A percentile compares a stretch with the other conserved stretches of the same genome.
Evolutionary conservation across 257 asterid genomes (phyloP).

Genomic region (Linderniella brevidens): DNA sequence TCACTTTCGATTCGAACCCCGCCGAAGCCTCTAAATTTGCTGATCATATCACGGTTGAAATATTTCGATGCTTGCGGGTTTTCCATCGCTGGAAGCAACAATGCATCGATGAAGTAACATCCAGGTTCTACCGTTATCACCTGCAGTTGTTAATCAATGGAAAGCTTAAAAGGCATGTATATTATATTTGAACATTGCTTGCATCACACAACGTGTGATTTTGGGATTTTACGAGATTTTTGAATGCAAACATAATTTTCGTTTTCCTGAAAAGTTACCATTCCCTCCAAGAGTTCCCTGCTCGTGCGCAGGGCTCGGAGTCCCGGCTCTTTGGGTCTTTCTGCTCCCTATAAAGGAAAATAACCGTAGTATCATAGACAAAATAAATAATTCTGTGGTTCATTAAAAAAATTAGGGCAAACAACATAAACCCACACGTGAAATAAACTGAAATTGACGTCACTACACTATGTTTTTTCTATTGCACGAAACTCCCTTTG

Average conservation of each 20-base stretch:
- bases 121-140: constrained; percentile 98
- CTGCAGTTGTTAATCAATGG: constrained; percentile 23
- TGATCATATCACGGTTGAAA: constrained; percentile 49
- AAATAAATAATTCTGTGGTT: constrained; percentile 3
- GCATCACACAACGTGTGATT: no score
- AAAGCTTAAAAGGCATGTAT: no score
- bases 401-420: no score
- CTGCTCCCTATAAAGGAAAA: constrained; percentile 51
- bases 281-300: constrained; percentile 78
- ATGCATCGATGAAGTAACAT: constrained; percentile 82
- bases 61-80: constrained; percentile 42
- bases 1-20: constrained; percentile 98
- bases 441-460: no score
- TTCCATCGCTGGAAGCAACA: constrained; percentile 80
- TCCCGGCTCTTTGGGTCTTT: constrained; percentile 75
- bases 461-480: no score
- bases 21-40: constrained; percentile 65
- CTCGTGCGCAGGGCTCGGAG: constrained; percentile 67
- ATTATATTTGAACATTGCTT: no score
- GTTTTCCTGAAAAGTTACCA: constrained; percentile 33
- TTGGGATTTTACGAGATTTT: no score
- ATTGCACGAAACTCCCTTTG: no score
- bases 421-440: no score
- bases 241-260: no score
- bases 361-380: constrained; percentile 1